Conservation (phyloP, 345 rosid species). For the Cardamine occulta region DNA sequence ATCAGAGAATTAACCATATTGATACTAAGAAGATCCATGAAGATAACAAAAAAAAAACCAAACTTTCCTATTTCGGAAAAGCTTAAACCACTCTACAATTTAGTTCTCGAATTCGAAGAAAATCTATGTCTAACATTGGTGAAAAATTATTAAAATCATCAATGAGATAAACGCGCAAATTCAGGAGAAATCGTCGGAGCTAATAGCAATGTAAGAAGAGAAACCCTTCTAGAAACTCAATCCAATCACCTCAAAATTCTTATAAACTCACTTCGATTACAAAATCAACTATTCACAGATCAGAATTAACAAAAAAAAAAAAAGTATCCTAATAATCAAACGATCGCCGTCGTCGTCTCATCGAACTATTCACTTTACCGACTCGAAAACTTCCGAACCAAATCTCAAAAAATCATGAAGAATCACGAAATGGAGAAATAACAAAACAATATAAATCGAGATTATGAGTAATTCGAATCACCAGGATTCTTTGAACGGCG, state of each 20-base stretch:
- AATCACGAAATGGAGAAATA: not conserved
- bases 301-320: not conserved
- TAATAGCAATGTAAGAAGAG: slow-evolving; percentile 38
- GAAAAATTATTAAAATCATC: slow-evolving; percentile 19
- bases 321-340: slow-evolving; percentile 16
- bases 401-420: not conserved
- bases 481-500: slow-evolving; percentile 80
- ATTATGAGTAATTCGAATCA: slow-evolving; percentile 34
- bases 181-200: slow-evolving; percentile 15
- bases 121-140: not conserved
- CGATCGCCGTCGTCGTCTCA: slow-evolving; percentile 22
- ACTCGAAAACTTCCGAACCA: slow-evolving; percentile 5
- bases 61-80: not conserved
- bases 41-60: not conserved
- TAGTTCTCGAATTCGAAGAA: slow-evolving; percentile 8
- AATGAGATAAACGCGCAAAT: not conserved
- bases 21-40: not conserved
- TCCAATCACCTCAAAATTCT: slow-evolving; percentile 7
- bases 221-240: slow-evolving; percentile 44
- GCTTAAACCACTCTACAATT: not conserved
- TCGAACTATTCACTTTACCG: slow-evolving; percentile 3
- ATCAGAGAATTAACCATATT: not conserved
- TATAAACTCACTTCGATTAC: slow-evolving; percentile 18
- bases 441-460: slow-evolving; percentile 23
- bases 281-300: slow-evolving; percentile 10